Base-by-base conservation (phyloP, 202 grass and related monocot genomes). In the Schoenoplectus tabernaemontani region DNA sequence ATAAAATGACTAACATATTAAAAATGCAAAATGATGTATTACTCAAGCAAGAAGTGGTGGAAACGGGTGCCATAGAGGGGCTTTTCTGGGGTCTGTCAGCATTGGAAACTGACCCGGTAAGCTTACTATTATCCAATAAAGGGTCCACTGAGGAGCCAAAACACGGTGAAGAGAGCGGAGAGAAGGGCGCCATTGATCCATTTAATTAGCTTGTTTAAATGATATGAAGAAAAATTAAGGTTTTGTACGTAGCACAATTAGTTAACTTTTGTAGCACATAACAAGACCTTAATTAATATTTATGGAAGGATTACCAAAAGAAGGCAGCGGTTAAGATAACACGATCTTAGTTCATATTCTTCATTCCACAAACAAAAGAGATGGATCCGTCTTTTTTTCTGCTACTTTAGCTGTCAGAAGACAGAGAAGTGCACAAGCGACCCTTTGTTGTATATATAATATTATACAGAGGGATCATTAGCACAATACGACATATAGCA, bases 21-120 rank as follows among this genome's bases (percentile, higher is more conserved):
- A 58, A 51, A 23, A 50, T 80, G 78, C 42, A 59, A 59, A 68
- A 46, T 64, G 79, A 70, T 78, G 71, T 32, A 32, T 19, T 48
- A 37, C 66, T 89, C 57, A 91, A 93, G 80, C 84, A 89, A 84
- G 93, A 93, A 56, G 65, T 47, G 5, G 20, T 43, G 13, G 89
- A 86, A 46, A 59, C 56, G 50, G 78, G 76, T 78, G 33, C 53
- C 0, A 36, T 2, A 5, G 30, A 36, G 3, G 71, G 30, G 48
- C 15, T 75, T 22, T 75, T 56, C 11, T 75, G 71, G 48, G 47
- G 71, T 56, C 28, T 75, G 3, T 15, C 39, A 1, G 57, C 42
- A 4, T 44, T 44, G 54, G 78, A 80, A 34, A 2, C 39, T 9
- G 42, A 80, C 59, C 78, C 78, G 0, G 15, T 66, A 80, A 42